Conservation (phyloP, 2,329 filamentous ascomycete genomes). For the Orbilia javanica region DNA sequence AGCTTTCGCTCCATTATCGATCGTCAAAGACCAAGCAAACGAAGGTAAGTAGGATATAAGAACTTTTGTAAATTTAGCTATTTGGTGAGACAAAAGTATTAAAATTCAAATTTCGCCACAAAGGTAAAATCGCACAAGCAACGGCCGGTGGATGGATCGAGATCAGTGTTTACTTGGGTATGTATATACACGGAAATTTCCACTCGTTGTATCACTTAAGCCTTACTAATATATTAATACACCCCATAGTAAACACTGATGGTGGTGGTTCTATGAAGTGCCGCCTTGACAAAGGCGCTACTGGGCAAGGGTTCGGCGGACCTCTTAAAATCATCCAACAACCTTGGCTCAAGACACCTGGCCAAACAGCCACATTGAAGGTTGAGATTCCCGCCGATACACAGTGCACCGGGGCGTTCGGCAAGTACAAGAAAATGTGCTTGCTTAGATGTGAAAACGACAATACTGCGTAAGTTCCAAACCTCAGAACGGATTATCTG, state of each 20-base stretch:
- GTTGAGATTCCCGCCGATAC: neutral
- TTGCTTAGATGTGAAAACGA: slow-evolving; percentile 8
- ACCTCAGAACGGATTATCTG: neutral
- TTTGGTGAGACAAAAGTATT: neutral
- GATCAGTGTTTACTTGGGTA: neutral
- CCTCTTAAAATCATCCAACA: neutral
- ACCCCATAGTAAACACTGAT: neutral
- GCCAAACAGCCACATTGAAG: neutral
- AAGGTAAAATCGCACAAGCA: neutral
- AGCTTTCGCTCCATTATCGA: neutral
- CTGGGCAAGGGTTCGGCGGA: neutral
- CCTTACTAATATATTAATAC: neutral
- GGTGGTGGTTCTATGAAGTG: neutral
- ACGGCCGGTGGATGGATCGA: neutral
- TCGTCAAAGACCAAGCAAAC: neutral
- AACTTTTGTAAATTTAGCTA: neutral
- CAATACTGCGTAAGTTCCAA: neutral
- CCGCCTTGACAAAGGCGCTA: neutral
- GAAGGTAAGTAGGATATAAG: neutral
- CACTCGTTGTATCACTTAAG: neutral
- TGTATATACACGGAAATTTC: neutral
- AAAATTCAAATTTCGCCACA: neutral
- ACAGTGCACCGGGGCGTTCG: neutral
- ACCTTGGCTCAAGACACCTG: neutral
- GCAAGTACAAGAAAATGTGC: slow-evolving; percentile 9